phyloP scores from a whole-genome alignment of 2,329 filamentous ascomycete genomes.

The Alternaria sp. region DNA sequence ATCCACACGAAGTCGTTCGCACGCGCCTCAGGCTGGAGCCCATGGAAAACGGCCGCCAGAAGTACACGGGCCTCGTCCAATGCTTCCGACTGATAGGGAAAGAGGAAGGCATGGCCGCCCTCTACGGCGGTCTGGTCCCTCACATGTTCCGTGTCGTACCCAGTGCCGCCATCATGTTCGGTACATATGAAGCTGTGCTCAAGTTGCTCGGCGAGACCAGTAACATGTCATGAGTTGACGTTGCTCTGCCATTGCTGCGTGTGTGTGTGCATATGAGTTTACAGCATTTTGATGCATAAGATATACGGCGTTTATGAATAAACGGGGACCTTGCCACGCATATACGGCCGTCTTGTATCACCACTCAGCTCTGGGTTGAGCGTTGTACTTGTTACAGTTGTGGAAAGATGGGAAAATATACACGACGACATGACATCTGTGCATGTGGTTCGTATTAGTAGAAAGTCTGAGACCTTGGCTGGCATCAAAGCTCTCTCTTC shows the following conservation, averaged over 20 bases:
- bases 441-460: neutral
- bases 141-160: slow-evolving; percentile 92
- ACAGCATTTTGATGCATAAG: slow-evolving; percentile 21
- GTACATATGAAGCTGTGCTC: slow-evolving; percentile 73
- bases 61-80: slow-evolving; percentile 88
- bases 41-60: slow-evolving; percentile 72
- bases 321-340: slow-evolving; percentile 7
- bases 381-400: slow-evolving; percentile 21
- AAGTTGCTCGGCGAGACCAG: slow-evolving; percentile 58
- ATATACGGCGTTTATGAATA: slow-evolving; percentile 20
- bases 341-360: slow-evolving; percentile 18
- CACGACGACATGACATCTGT: slow-evolving; percentile 12
- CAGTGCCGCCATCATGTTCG: slow-evolving; percentile 95
- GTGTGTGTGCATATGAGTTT: slow-evolving; percentile 9
- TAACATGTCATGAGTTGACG: slow-evolving; percentile 39
- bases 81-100: slow-evolving; percentile 88
- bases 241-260: neutral
- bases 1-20: slow-evolving; percentile 90
- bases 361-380: slow-evolving; percentile 12
- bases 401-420: slow-evolving; percentile 4
- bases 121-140: slow-evolving; percentile 91
- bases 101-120: slow-evolving; percentile 83
- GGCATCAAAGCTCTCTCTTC: neutral
- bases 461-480: neutral
- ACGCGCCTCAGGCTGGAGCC: slow-evolving; percentile 87